These are phyloP conservation scores for Perilla frutescens DNA, from an alignment of 257 asterid species.

Conservation along the genomic window DNA sequence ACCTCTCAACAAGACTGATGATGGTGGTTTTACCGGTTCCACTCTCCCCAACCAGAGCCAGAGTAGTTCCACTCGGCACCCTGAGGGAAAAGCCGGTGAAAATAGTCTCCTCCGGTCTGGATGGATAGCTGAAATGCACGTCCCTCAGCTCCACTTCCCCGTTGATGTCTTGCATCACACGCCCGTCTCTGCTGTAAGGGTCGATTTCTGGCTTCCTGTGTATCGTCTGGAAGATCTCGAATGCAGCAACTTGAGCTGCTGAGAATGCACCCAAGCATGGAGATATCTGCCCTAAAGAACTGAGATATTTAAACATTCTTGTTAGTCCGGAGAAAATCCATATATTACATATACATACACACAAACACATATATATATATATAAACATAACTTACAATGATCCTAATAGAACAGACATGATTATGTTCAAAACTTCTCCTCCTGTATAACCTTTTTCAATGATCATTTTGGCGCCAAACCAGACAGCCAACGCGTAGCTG, in stretches of 20 bases:
- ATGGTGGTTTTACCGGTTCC: constrained; percentile 70
- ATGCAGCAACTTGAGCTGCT: constrained; percentile 59
- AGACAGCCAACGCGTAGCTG: constrained; percentile 67
- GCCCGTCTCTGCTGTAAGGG: constrained; percentile 46
- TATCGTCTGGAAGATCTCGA: constrained; percentile 47
- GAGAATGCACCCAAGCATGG: constrained; percentile 58
- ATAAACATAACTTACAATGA: constrained; percentile 46
- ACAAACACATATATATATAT: not conserved
- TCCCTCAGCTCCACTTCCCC: constrained; percentile 55
- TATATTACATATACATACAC: not conserved
- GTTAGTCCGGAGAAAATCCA: not conserved
- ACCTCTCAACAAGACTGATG: constrained; percentile 53
- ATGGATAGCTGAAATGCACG: constrained; percentile 58
- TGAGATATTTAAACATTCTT: constrained; percentile 27
- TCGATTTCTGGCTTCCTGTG: constrained; percentile 52
- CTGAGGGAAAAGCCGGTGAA: constrained; percentile 44
- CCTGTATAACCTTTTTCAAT: constrained; percentile 53
- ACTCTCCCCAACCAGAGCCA: constrained; percentile 63
- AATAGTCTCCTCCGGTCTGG: constrained; percentile 48
- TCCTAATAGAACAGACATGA: constrained; percentile 58
- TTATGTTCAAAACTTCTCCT: constrained; percentile 59
- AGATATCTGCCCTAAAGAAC: constrained; percentile 59
- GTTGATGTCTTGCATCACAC: constrained; percentile 37
- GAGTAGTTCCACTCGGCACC: constrained; percentile 47
- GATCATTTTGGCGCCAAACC: constrained; percentile 72